Evolutionary conservation across 805 yeast species (phyloP).

Genomic region (Spathaspora arborariae): DNA sequence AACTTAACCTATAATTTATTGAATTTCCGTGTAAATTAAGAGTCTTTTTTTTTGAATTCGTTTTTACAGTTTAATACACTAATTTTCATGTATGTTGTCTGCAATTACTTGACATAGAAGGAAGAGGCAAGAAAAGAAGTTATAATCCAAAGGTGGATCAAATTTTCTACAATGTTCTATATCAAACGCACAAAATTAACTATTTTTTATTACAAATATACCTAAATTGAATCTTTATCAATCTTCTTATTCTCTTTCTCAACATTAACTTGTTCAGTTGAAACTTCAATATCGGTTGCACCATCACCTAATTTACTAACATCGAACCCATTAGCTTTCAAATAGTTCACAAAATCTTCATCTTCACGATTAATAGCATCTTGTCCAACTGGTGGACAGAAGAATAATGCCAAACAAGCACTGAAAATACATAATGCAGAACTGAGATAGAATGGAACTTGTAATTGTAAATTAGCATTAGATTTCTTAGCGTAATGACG

Average conservation of each 20-base stretch:
- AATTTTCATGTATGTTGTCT: no score
- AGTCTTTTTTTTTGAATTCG: background rate
- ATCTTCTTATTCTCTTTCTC: background rate
- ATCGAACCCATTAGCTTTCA: conserved; percentile 69
- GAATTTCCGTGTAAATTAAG: background rate
- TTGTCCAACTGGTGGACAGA: conserved; percentile 79
- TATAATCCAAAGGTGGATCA: no score
- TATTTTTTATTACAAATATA: background rate
- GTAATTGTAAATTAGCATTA: conserved; percentile 48
- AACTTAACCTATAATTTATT: background rate
- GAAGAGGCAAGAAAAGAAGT: no score
- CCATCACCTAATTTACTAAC: conserved; percentile 50
- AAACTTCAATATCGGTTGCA: conserved; percentile 1
- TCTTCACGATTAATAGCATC: conserved; percentile 80
- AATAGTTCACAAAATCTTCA: conserved; percentile 60
- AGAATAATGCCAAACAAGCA: conserved; percentile 64
- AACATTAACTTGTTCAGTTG: background rate
- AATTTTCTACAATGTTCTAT: background rate
- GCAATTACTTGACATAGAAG: no score
- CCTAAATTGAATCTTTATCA: background rate
- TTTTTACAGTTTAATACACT: no score
- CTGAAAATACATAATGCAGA: conserved; percentile 73
- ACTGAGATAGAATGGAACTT: conserved; percentile 80
- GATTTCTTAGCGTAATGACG: conserved; percentile 42
- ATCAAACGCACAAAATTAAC: background rate